Evolutionary conservation across 306 rosid genomes (phyloP).

Genomic region (Bauhinia variegata): DNA sequence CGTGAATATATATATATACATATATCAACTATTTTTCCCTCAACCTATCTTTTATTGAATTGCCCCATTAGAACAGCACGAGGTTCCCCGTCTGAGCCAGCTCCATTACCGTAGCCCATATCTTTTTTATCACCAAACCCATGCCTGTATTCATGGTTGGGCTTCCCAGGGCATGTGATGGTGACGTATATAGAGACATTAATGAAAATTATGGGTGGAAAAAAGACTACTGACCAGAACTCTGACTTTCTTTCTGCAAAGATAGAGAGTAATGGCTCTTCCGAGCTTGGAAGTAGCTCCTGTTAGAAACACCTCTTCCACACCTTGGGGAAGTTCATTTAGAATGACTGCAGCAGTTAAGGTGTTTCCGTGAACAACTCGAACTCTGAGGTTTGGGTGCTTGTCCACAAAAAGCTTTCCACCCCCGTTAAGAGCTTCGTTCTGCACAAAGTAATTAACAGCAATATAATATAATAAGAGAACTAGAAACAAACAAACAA

Average conservation of each 20-base stretch:
- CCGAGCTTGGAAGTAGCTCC: conserved; percentile 99
- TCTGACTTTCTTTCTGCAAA: conserved; percentile 77
- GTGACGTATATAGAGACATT: too few species aligned
- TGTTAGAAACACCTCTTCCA: conserved; percentile 78
- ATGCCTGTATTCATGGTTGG: too few species aligned
- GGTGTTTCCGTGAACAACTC: conserved; percentile 98
- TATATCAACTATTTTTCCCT: too few species aligned
- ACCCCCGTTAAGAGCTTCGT: conserved; percentile 89
- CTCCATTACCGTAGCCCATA: too few species aligned
- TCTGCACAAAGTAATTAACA: conserved; percentile 54
- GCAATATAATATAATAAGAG: too few species aligned
- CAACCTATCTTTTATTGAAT: too few species aligned
- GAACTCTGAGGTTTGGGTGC: conserved; percentile 81
- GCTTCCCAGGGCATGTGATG: too few species aligned
- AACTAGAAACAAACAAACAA: too few species aligned
- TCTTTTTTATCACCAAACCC: too few species aligned
- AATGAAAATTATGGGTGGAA: not conserved
- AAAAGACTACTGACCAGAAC: conserved; percentile 75
- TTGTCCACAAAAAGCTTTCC: conserved; percentile 95
- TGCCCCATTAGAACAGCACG: too few species aligned
- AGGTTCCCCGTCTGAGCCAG: too few species aligned
- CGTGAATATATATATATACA: too few species aligned
- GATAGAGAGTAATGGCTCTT: conserved; percentile 94
- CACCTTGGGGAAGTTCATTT: conserved; percentile 71
- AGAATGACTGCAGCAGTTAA: conserved; percentile 95